phyloP scores from a whole-genome alignment of 257 asterid genomes.

The Solanum paucissectum region DNA sequence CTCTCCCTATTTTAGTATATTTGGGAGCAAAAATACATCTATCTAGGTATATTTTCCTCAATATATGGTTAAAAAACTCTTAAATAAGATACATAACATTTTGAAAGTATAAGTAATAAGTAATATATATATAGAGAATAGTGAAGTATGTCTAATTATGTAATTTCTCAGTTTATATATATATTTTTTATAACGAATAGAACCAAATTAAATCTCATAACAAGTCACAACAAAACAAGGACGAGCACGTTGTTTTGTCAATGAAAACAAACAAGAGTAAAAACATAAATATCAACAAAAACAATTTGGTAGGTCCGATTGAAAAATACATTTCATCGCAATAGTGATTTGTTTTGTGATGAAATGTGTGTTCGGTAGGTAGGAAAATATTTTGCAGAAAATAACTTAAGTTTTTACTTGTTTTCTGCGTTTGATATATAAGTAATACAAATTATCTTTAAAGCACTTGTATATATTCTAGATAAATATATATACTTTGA shows the following conservation, averaged over 20 bases:
- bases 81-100: too few species aligned
- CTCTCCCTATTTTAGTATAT: not conserved
- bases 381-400: not conserved
- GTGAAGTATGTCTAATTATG: not conserved
- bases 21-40: not conserved
- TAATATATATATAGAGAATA: too few species aligned
- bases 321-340: not conserved
- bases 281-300: not conserved
- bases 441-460: not conserved
- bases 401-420: not conserved
- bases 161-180: not conserved
- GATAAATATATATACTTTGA: not conserved
- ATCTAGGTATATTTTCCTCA: too few species aligned
- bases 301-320: not conserved
- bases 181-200: not conserved
- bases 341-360: not conserved
- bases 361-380: not conserved
- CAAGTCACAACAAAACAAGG: not conserved
- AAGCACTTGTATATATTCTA: not conserved
- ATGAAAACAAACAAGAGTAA: not conserved
- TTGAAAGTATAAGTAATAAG: too few species aligned
- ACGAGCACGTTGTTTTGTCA: not conserved
- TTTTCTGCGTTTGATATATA: accelerated
- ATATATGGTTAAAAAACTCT: too few species aligned
- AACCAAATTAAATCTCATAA: not conserved